Evolutionary conservation across 2,329 filamentous ascomycete genomes (phyloP).

Genomic region (Graphilbum sp.): DNA sequence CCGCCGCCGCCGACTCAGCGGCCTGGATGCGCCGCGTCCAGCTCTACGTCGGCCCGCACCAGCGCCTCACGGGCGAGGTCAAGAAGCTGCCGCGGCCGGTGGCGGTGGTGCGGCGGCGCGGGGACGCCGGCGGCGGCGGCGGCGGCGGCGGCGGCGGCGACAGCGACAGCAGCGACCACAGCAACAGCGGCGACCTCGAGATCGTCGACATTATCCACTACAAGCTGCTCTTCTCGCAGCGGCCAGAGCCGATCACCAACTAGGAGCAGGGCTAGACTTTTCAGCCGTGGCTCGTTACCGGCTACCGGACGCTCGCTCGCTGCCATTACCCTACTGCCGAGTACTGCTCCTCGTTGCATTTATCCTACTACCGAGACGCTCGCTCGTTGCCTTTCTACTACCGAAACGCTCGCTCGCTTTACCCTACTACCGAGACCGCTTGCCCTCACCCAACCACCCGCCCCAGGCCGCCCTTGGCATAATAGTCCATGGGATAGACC

Average conservation of each 20-base stretch:
- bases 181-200: conserved; percentile 41
- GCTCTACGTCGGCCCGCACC: conserved; percentile 75
- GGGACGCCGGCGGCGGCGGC: conserved; percentile 13
- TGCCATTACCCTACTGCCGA: too few relatives aligned
- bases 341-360: too few relatives aligned
- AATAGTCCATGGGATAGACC: conserved; percentile 96
- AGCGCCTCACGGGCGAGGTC: conserved; percentile 76
- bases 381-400: too few relatives aligned
- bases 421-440: too few relatives aligned
- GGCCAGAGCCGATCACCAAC: conserved; percentile 67
- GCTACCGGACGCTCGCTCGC: too few relatives aligned
- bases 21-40: conserved; percentile 86
- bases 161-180: too few relatives aligned
- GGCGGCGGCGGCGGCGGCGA: too few relatives aligned
- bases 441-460: conserved; percentile 32
- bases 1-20: conserved; percentile 28
- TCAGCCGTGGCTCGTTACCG: too few relatives aligned
- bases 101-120: conserved; percentile 51
- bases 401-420: too few relatives aligned
- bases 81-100: conserved; percentile 70
- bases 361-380: too few relatives aligned
- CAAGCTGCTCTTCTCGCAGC: conserved; percentile 68
- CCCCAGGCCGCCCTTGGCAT: conserved; percentile 79
- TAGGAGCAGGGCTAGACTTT: too few relatives aligned
- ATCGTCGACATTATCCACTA: conserved; percentile 76